A percentile compares a stretch with the other conserved stretches of the same genome.
phyloP scores from a whole-genome alignment of 2,329 filamentous ascomycete species.

The Aspergillus neoniger region DNA sequence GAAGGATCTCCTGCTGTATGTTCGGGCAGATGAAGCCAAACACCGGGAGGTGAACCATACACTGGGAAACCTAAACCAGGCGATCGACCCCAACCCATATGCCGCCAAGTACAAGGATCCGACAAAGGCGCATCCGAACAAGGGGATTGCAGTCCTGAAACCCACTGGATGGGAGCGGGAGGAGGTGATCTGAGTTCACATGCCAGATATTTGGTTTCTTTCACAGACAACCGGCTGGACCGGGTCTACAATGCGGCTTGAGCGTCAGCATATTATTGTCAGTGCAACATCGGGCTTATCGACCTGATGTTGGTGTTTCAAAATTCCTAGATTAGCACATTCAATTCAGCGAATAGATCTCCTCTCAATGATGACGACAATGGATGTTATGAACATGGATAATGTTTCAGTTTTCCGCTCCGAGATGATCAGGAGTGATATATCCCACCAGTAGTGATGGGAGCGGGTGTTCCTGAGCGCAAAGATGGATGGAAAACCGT shows the following conservation, averaged over 20 bases:
- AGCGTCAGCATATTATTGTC: background rate
- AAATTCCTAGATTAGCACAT: background rate
- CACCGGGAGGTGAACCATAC: constrained; percentile 97
- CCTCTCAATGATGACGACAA: background rate
- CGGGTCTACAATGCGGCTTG: background rate
- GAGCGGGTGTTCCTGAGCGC: background rate
- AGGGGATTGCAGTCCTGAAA: constrained; percentile 65
- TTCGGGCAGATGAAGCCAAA: constrained; percentile 85
- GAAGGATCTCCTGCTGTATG: constrained; percentile 83
- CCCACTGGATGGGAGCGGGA: constrained; percentile 78
- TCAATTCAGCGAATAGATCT: background rate
- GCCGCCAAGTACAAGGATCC: constrained; percentile 76
- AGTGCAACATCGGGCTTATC: background rate
- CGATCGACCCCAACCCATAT: constrained; percentile 88
- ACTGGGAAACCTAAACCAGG: constrained; percentile 81
- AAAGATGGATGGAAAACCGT: background rate
- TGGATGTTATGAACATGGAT: background rate
- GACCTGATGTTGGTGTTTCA: background rate
- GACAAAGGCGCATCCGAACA: constrained; percentile 67
- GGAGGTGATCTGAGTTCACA: constrained; percentile 66
- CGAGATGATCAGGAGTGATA: background rate
- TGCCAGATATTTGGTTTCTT: background rate
- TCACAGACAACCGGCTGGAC: background rate
- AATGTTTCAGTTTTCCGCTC: background rate
- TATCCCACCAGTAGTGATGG: background rate